phyloP scores from a whole-genome alignment of 257 asterid species.

The Linderniella brevidens region DNA sequence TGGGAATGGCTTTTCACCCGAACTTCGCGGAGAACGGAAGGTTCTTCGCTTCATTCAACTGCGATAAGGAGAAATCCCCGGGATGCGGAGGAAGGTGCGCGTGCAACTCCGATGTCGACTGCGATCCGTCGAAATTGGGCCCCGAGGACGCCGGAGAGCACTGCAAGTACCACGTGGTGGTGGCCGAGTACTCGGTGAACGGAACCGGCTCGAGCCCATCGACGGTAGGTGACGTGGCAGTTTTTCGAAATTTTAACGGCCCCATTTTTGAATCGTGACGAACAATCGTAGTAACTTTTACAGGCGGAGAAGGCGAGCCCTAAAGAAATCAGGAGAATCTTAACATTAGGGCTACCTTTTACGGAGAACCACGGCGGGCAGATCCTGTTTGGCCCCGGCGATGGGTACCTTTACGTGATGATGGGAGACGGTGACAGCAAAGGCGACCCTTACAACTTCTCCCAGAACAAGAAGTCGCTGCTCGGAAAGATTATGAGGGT shows the following conservation, averaged over 20 bases:
- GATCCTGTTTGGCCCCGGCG: slow-evolving; percentile 71
- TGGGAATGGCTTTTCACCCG: slow-evolving; percentile 96
- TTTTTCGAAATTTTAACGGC: not conserved
- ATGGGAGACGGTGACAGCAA: slow-evolving; percentile 84
- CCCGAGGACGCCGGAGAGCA: slow-evolving; percentile 29
- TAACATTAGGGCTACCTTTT: slow-evolving; percentile 75
- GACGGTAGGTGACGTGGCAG: slow-evolving; percentile 16
- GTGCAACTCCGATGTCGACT: slow-evolving; percentile 66
- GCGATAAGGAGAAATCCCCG: slow-evolving; percentile 56
- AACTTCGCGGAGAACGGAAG: slow-evolving; percentile 58
- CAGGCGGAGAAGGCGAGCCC: slow-evolving; percentile 57
- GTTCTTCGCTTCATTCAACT: slow-evolving; percentile 83
- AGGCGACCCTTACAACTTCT: slow-evolving; percentile 63
- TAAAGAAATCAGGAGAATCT: slow-evolving; percentile 52
- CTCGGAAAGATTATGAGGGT: slow-evolving; percentile 83
- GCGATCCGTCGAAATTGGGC: slow-evolving; percentile 71
- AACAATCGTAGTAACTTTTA: not conserved
- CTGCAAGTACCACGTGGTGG: slow-evolving; percentile 48
- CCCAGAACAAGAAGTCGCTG: slow-evolving; percentile 77
- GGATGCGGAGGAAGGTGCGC: slow-evolving; percentile 70
- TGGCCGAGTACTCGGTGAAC: slow-evolving; percentile 69
- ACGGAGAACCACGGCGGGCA: slow-evolving; percentile 68
- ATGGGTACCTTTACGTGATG: slow-evolving; percentile 72
- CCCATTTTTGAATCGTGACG: not conserved
- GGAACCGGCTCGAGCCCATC: slow-evolving; percentile 67